These are phyloP conservation scores for Cryphonectria japonica DNA, from an alignment of 2,329 filamentous ascomycete species.

Conservation along the genomic window DNA sequence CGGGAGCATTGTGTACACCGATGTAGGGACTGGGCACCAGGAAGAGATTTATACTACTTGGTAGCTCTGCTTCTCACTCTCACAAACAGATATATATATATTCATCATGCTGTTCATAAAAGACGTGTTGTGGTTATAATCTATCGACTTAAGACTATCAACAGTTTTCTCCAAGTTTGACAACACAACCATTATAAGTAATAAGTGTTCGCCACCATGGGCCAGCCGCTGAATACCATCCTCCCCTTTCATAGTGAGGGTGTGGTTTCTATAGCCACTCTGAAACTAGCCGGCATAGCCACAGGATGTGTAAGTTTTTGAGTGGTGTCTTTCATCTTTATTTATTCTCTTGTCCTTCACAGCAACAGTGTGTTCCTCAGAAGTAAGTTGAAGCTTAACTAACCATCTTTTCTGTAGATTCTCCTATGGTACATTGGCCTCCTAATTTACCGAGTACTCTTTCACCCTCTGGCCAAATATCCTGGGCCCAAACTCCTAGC, in stretches of 20 bases:
- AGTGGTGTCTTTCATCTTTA: too few relatives aligned
- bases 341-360: not conserved
- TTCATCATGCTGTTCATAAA: not conserved
- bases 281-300: not conserved
- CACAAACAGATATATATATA: not conserved
- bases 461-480: slow-evolving; percentile 22
- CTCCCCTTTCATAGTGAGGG: not conserved
- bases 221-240: not conserved
- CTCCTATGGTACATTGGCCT: slow-evolving; percentile 11
- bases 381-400: not conserved
- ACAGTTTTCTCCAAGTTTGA: not conserved
- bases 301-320: slow-evolving; percentile 4
- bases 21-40: not conserved
- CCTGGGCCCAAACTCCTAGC: slow-evolving; percentile 22
- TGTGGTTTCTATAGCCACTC: not conserved
- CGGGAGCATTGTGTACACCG: not conserved
- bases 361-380: not conserved
- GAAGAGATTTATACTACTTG: not conserved
- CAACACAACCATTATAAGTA: not conserved
- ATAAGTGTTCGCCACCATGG: not conserved
- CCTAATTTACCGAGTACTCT: slow-evolving; percentile 15
- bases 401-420: not conserved
- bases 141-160: not conserved
- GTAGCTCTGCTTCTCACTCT: not conserved
- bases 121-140: not conserved